Conservation (phyloP, 345 rosid species). For the Eucalyptus sideroxylon region DNA sequence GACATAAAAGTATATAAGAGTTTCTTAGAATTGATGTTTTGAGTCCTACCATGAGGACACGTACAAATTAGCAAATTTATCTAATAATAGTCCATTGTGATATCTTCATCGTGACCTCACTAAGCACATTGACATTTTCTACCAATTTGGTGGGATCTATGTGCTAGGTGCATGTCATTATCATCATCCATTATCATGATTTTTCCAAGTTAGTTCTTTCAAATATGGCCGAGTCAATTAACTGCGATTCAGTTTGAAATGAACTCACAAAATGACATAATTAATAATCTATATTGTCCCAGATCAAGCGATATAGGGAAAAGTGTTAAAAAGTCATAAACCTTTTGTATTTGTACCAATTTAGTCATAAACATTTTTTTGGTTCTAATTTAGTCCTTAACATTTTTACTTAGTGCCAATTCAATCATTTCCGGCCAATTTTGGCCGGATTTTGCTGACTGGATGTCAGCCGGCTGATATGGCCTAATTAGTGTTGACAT, state of each 20-base stretch:
- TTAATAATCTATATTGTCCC: neutral
- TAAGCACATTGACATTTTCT: neutral
- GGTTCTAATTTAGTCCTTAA: no score
- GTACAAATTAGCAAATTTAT: neutral
- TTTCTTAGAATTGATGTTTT: no score
- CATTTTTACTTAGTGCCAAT: no score
- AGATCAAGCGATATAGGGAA: no score
- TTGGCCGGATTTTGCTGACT: no score
- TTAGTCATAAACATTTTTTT: no score
- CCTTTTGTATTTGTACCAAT: no score
- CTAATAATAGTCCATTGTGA: neutral
- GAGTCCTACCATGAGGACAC: neutral
- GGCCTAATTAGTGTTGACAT: no score
- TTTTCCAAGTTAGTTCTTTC: neutral
- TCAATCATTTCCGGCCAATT: no score
- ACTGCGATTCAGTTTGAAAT: no score
- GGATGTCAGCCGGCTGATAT: accelerated
- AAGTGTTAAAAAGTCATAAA: no score
- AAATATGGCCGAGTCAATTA: neutral
- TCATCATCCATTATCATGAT: neutral
- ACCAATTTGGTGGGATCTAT: neutral
- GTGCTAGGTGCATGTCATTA: neutral
- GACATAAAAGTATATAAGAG: neutral
- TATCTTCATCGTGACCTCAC: neutral
- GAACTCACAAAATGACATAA: neutral